Percentiles rank a stretch among this genome's conserved stretches.
Evolutionary conservation across 495 filamentous ascomycete species (phyloP).

Genomic region (Penicillium ucsense): DNA sequence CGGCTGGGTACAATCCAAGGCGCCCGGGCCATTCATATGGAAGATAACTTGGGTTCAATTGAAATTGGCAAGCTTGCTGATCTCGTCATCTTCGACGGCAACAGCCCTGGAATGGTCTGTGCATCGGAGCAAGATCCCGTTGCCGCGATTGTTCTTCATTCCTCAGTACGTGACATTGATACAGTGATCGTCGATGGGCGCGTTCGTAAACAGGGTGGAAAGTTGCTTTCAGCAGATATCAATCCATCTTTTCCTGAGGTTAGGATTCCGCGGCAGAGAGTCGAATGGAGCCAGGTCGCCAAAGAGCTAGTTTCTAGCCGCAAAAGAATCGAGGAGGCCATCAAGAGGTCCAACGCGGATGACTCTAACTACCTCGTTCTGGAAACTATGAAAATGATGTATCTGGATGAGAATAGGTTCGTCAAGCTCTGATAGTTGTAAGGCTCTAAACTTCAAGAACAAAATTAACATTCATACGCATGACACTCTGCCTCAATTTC

Average conservation of each 20-base stretch:
- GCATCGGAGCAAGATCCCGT: constrained; percentile 33
- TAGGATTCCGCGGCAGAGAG: constrained; percentile 6
- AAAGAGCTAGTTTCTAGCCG: constrained; percentile 16
- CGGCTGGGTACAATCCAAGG: constrained; percentile 40
- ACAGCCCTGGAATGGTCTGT: constrained; percentile 32
- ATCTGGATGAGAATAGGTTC: constrained; percentile 3
- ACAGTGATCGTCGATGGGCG: constrained; percentile 38
- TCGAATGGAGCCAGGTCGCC: constrained; percentile 19
- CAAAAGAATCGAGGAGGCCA: constrained; percentile 7
- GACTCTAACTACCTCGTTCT: constrained; percentile 10
- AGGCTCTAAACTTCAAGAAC: too few species aligned
- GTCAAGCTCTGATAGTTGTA: not conserved
- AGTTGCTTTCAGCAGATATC: constrained; percentile 14
- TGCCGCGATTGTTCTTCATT: constrained; percentile 37
- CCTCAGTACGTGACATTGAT: constrained; percentile 34
- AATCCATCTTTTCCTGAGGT: constrained; percentile 9
- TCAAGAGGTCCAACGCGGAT: constrained; percentile 6
- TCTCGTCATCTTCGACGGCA: constrained; percentile 35
- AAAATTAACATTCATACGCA: too few species aligned
- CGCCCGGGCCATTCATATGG: constrained; percentile 35
- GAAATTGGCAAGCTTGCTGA: constrained; percentile 38
- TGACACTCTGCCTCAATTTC: too few species aligned
- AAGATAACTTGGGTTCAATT: constrained; percentile 33
- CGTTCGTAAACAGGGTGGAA: constrained; percentile 28
- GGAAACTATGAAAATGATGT: constrained; percentile 8